A percentile compares a stretch with the other conserved stretches of the same genome.
phyloP scores from a whole-genome alignment of 441 rosid genomes.

The Metrosideros polymorpha region DNA sequence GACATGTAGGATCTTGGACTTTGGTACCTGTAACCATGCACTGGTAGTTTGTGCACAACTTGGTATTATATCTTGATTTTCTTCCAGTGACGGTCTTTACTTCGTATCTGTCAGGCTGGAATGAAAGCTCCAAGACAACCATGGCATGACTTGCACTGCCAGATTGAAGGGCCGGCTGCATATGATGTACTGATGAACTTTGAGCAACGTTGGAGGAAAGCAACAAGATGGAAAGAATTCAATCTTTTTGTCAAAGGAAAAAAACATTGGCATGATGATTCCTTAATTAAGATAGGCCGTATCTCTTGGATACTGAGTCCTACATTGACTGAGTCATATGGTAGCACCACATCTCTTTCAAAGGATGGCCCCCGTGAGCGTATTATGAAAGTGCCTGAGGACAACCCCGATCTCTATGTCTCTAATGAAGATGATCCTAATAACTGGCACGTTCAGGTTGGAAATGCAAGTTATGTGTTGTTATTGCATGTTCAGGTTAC shows the following conservation, averaged over 20 bases:
- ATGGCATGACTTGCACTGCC: slow-evolving; percentile 93
- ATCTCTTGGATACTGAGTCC: slow-evolving; percentile 94
- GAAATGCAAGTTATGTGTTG: background rate
- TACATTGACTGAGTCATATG: background rate
- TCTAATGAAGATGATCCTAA: slow-evolving; percentile 51
- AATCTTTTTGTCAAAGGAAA: slow-evolving; percentile 40
- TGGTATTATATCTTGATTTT: background rate
- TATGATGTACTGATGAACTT: slow-evolving; percentile 91
- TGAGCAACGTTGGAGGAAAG: slow-evolving; percentile 92
- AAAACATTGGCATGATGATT: slow-evolving; percentile 69
- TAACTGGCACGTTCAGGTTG: slow-evolving; percentile 92
- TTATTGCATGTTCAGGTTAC: background rate
- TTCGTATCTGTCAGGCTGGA: slow-evolving; percentile 27
- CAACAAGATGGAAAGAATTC: slow-evolving; percentile 67
- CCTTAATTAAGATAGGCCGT: slow-evolving; percentile 66
- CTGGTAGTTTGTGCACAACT: background rate
- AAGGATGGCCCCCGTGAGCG: slow-evolving; percentile 17
- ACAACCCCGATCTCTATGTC: slow-evolving; percentile 45
- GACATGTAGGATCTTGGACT: background rate
- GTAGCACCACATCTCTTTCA: background rate
- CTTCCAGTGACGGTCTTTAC: background rate
- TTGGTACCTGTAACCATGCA: background rate
- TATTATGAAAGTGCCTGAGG: slow-evolving; percentile 47
- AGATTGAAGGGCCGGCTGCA: slow-evolving; percentile 89
- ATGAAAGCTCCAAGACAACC: slow-evolving; percentile 87